Percentiles rank a stretch among this genome's conserved stretches.
phyloP scores from a whole-genome alignment of 306 rosid genomes.

The Comarum palustre region DNA sequence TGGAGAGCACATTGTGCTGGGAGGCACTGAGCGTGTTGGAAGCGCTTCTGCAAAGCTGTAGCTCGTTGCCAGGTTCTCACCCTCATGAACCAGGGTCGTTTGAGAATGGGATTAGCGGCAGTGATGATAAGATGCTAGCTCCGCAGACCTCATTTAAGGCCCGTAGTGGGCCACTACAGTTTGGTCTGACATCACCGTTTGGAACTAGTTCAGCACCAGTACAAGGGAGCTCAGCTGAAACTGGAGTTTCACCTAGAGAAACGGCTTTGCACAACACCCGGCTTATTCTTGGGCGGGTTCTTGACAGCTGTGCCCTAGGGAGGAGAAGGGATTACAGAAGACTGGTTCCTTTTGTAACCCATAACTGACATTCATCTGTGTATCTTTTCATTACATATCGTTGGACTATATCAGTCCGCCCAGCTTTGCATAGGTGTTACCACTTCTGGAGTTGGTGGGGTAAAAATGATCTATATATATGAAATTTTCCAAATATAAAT shows the following conservation, averaged over 20 bases:
- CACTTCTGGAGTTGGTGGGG: not conserved
- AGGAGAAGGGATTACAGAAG: constrained; percentile 82
- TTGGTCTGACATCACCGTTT: constrained; percentile 48
- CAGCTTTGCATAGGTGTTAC: not conserved
- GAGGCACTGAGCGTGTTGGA: constrained; percentile 95
- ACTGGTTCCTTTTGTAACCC: constrained; percentile 87
- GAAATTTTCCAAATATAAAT: too few species aligned
- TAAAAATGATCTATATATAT: too few species aligned
- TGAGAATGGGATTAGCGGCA: constrained; percentile 66
- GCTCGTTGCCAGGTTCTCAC: constrained; percentile 78
- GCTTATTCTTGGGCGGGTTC: constrained; percentile 80
- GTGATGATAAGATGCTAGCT: constrained; percentile 72
- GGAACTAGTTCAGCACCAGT: constrained; percentile 34
- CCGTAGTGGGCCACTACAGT: constrained; percentile 92
- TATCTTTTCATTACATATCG: not conserved
- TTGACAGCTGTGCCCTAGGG: constrained; percentile 74
- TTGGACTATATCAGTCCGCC: not conserved
- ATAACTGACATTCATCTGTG: constrained; percentile 22
- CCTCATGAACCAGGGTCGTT: constrained; percentile 60
- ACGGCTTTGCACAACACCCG: constrained; percentile 90
- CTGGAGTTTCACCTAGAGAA: constrained; percentile 67
- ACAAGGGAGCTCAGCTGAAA: constrained; percentile 45
- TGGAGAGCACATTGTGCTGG: constrained; percentile 97
- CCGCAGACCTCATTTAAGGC: constrained; percentile 90
- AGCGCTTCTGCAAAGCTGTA: constrained; percentile 96